Conservation (phyloP, 2,329 filamentous ascomycete species). For the Trichoderma sp. region DNA sequence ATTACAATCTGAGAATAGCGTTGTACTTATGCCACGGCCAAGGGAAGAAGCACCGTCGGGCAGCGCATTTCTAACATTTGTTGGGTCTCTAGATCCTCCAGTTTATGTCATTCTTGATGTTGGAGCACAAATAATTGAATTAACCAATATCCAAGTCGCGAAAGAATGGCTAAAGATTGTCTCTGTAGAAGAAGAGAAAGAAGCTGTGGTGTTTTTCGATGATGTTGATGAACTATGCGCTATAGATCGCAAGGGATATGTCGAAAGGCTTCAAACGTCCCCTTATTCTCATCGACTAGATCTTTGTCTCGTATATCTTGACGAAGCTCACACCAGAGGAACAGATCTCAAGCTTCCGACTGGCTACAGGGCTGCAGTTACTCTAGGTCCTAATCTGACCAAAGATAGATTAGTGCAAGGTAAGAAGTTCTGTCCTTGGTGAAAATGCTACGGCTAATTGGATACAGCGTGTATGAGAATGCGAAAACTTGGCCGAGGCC, state of each 20-base stretch:
- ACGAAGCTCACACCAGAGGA: constrained; percentile 71
- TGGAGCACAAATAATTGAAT: constrained; percentile 69
- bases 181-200: constrained; percentile 43
- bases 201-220: constrained; percentile 37
- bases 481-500: constrained; percentile 67
- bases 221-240: not conserved
- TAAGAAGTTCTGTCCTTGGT: constrained; percentile 66
- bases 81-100: constrained; percentile 38
- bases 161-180: constrained; percentile 56
- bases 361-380: constrained; percentile 65
- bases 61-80: too few relatives aligned
- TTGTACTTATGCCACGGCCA: constrained; percentile 55
- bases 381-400: constrained; percentile 63
- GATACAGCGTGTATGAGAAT: constrained; percentile 68
- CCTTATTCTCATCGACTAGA: constrained; percentile 60
- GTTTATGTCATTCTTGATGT: constrained; percentile 67
- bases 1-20: constrained; percentile 55
- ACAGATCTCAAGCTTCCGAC: constrained; percentile 65
- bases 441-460: constrained; percentile 61
- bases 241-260: constrained; percentile 44
- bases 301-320: constrained; percentile 66
- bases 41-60: too few relatives aligned
- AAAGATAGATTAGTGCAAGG: constrained; percentile 73
- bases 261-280: constrained; percentile 59
- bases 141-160: constrained; percentile 60